Percentiles rank a stretch among this genome's conserved stretches.
Conservation (phyloP, 2,329 filamentous ascomycete species). For the Sphaceloma murrayae region DNA sequence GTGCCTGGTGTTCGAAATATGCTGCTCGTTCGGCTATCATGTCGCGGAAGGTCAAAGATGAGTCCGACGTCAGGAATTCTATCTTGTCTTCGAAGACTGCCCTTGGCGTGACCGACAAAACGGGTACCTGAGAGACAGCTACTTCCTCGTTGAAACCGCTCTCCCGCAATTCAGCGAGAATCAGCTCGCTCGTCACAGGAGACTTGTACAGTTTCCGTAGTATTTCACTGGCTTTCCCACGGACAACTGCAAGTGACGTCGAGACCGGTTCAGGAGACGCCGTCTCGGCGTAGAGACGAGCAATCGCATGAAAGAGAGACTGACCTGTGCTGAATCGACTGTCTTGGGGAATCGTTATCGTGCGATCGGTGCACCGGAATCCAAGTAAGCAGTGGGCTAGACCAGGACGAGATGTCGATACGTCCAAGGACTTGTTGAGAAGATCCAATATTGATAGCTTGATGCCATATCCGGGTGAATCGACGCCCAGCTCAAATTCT, state of each 20-base stretch:
- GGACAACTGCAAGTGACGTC: conserved; percentile 48
- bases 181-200: conserved; percentile 62
- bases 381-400: conserved; percentile 87
- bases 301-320: conserved; percentile 75
- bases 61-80: conserved; percentile 60
- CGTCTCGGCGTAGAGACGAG: conserved; percentile 60
- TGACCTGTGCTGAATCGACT: conserved; percentile 61
- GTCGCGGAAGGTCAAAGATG: conserved; percentile 60
- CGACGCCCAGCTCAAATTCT: conserved; percentile 61
- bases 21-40: conserved; percentile 70
- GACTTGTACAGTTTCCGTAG: conserved; percentile 77
- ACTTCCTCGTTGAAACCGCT: conserved; percentile 69
- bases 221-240: conserved; percentile 38
- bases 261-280: conserved; percentile 52
- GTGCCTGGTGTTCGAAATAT: conserved; percentile 73
- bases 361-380: conserved; percentile 65
- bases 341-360: conserved; percentile 57
- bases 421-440: conserved; percentile 66
- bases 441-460: conserved; percentile 77
- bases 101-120: conserved; percentile 52
- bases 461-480: conserved; percentile 65
- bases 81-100: background rate
- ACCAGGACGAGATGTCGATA: conserved; percentile 66
- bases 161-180: conserved; percentile 68
- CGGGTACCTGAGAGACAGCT: conserved; percentile 60